Evolutionary conservation across 768 basidiomycete genomes (phyloP), one percentile per base, ranked within the genome.

Genomic region (Russula lepida): DNA sequence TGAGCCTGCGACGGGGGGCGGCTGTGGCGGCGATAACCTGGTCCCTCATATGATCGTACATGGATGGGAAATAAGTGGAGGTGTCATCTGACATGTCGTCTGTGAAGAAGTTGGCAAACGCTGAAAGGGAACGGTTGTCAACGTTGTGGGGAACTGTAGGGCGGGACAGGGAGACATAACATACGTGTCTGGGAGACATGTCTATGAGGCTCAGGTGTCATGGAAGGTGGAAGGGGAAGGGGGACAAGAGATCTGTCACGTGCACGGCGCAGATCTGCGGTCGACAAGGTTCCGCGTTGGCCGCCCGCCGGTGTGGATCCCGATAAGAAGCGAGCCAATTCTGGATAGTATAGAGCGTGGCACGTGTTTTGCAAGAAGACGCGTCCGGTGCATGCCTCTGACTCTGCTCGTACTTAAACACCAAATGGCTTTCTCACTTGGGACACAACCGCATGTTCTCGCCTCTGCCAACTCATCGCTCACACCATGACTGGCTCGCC

Each of bases 351-450:
- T n/a, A n/a, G n/a, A n/a, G n/a, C n/a, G n/a, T n/a, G 8, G 35
- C 35, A 35, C 35, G 35, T 35, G 35, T 13, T 35, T 35, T 11
- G 1, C 8, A 33, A 11, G 32, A 33, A 33, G 32, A n/a, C n/a
- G n/a, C n/a, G n/a, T n/a, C n/a, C n/a, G n/a, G n/a, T n/a, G n/a
- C n/a, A n/a, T n/a, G n/a, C n/a, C n/a, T n/a, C n/a, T n/a, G n/a
- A n/a, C n/a, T n/a, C n/a, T n/a, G n/a, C n/a, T 63, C 46, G 57
- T 63, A 63, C 62, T 63, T 63, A 63, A 63, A 63, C 62, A 49
- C 62, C 62, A n/a, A 63, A 63, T 63, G 56, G 62, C 62, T 54
- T 62, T 39, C 61, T 63, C 56, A 33, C 57, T 58, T 54, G 35
- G 61, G 57, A 44, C 17, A 27, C 54, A 30, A 52, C 60, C 56